Conservation (phyloP, 768 basidiomycete genomes). For the Psilocybe tampanensis region DNA sequence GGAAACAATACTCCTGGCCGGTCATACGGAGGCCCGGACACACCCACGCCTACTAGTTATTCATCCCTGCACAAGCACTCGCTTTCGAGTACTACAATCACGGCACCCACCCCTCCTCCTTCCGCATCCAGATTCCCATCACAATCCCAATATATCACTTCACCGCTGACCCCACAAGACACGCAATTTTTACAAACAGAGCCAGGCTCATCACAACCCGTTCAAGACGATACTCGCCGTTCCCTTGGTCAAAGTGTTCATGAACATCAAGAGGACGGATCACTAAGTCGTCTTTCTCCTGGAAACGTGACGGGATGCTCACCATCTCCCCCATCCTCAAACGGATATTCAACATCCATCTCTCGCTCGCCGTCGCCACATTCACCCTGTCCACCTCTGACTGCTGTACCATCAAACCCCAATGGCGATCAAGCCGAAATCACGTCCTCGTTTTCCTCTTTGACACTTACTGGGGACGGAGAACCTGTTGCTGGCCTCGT, state of each 20-base stretch:
- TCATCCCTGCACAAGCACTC: slow-evolving; percentile 35
- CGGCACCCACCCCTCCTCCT: slow-evolving; percentile 34
- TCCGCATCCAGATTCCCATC: slow-evolving; percentile 19
- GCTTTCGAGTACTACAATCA: slow-evolving; percentile 50
- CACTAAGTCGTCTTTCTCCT: slow-evolving; percentile 21
- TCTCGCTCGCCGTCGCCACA: slow-evolving; percentile 52
- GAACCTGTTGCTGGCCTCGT: slow-evolving; percentile 9
- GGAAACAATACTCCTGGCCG: slow-evolving; percentile 23
- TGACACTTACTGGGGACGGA: slow-evolving; percentile 9
- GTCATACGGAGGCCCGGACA: slow-evolving; percentile 38
- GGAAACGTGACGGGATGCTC: slow-evolving; percentile 51
- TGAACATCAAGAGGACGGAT: background rate
- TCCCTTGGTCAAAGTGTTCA: background rate
- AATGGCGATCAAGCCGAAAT: slow-evolving; percentile 13
- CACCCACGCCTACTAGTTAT: slow-evolving; percentile 42
- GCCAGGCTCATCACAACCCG: background rate
- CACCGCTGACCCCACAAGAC: slow-evolving; percentile 23
- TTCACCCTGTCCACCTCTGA: slow-evolving; percentile 33
- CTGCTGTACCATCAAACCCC: slow-evolving; percentile 30
- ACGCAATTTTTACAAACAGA: background rate
- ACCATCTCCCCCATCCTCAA: slow-evolving; percentile 60
- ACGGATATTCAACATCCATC: slow-evolving; percentile 53
- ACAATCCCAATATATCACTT: slow-evolving; percentile 19
- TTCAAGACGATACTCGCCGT: background rate
- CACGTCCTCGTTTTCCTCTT: slow-evolving; percentile 18